Evolutionary conservation across 345 rosid genomes (phyloP).

Genomic region (Linum tenue): DNA sequence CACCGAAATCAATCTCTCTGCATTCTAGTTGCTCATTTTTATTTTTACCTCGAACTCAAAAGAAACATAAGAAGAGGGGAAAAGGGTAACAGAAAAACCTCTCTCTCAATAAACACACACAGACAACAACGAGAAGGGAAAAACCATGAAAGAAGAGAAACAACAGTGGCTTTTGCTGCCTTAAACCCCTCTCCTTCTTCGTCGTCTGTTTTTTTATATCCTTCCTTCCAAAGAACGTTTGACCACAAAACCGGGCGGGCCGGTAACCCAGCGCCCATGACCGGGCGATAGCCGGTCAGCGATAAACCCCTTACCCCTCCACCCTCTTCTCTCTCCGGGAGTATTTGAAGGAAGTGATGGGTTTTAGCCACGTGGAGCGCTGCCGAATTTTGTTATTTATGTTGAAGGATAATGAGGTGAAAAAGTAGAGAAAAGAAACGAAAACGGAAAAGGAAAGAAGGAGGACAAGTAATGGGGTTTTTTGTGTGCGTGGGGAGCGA

Average conservation of each 20-base stretch:
- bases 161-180: background rate
- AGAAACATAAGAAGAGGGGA: too few species aligned
- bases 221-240: background rate
- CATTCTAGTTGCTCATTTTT: background rate
- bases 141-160: background rate
- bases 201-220: background rate
- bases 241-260: background rate
- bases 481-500: background rate
- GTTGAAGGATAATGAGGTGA: background rate
- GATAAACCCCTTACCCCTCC: background rate
- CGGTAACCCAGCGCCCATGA: background rate
- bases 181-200: background rate
- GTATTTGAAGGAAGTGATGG: background rate
- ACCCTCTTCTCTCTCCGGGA: background rate
- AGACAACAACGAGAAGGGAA: background rate
- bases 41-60: background rate
- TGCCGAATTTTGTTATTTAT: background rate
- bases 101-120: background rate
- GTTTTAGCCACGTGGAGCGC: background rate
- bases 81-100: background rate
- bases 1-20: background rate
- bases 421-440: too few species aligned
- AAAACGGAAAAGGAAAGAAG: too few species aligned
- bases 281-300: background rate
- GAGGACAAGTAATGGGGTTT: background rate